Conservation (phyloP, 2,329 filamentous ascomycete genomes). For the Trichoderma afroharzianum region DNA sequence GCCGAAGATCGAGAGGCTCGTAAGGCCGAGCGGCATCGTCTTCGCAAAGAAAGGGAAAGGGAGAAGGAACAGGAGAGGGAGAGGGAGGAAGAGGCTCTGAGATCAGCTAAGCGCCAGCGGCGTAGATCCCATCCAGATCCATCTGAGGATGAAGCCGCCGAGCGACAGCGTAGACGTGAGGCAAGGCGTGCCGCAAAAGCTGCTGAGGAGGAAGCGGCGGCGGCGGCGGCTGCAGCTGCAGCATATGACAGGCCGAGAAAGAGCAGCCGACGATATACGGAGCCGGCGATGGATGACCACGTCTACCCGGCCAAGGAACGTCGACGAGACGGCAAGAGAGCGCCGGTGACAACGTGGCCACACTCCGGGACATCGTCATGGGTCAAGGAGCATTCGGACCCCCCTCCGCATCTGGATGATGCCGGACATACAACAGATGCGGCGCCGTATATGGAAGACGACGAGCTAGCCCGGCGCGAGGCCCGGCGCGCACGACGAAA, state of each 20-base stretch:
- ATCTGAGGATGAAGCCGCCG: conserved; percentile 49
- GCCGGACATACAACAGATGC: conserved; percentile 32
- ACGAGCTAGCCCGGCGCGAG: conserved; percentile 49
- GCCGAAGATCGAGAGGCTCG: conserved; percentile 37
- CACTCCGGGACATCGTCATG: conserved; percentile 62
- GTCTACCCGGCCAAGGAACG: conserved; percentile 41
- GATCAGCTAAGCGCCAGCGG: conserved; percentile 46
- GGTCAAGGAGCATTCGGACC: conserved; percentile 63
- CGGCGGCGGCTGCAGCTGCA: conserved; percentile 18
- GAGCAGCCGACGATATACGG: conserved; percentile 39
- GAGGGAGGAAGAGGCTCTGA: conserved; percentile 45
- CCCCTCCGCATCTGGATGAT: conserved; percentile 45
- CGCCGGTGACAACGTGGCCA: conserved; percentile 49
- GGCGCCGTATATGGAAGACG: conserved; percentile 39
- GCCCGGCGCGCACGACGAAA: conserved; percentile 45
- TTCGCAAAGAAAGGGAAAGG: conserved; percentile 46
- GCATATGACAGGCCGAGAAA: conserved; percentile 29
- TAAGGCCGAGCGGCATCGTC: conserved; percentile 44
- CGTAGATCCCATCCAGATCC: conserved; percentile 44
- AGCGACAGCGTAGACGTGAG: conserved; percentile 52
- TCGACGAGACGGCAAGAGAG: conserved; percentile 34
- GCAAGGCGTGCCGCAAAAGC: conserved; percentile 45
- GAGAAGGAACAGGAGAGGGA: conserved; percentile 34
- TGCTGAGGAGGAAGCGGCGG: conserved; percentile 35
- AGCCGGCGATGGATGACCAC: conserved; percentile 43